These are phyloP conservation scores for Butyriboletus loyo DNA, from an alignment of 768 basidiomycete species.

Conservation along the genomic window DNA sequence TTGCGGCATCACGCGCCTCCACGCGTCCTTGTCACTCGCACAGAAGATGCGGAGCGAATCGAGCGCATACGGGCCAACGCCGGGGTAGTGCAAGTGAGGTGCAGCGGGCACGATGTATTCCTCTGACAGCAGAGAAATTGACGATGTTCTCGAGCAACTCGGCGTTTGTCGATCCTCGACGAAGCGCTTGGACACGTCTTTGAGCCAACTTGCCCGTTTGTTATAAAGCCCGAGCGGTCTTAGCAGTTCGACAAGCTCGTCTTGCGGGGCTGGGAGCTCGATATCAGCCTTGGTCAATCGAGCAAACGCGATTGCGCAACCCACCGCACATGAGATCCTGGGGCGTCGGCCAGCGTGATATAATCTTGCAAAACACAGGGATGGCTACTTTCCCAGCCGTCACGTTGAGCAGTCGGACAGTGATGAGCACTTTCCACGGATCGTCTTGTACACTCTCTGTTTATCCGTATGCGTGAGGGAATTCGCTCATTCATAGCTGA, in stretches of 20 bases:
- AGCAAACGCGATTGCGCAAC: background rate
- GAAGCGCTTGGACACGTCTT: slow-evolving; percentile 51
- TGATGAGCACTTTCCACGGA: slow-evolving; percentile 70
- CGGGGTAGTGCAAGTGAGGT: slow-evolving; percentile 56
- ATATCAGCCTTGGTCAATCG: background rate
- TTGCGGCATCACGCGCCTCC: slow-evolving; percentile 58
- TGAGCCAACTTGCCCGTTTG: slow-evolving; percentile 54
- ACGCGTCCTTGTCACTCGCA: slow-evolving; percentile 37
- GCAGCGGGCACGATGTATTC: slow-evolving; percentile 33
- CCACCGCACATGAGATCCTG: slow-evolving; percentile 52
- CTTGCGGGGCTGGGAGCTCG: slow-evolving; percentile 36
- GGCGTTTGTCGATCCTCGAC: slow-evolving; percentile 38
- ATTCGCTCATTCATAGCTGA: background rate
- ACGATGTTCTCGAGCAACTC: slow-evolving; percentile 1
- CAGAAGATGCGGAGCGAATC: slow-evolving; percentile 79
- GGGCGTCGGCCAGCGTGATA: slow-evolving; percentile 58
- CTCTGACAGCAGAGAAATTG: background rate
- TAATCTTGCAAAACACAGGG: slow-evolving; percentile 60
- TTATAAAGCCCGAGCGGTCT: slow-evolving; percentile 58
- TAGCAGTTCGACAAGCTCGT: slow-evolving; percentile 45
- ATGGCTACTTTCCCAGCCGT: slow-evolving; percentile 62
- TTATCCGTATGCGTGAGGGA: background rate
- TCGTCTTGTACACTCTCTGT: slow-evolving; percentile 51
- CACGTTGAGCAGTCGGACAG: slow-evolving; percentile 66
- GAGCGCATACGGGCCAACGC: slow-evolving; percentile 66